Evolutionary conservation across 768 basidiomycete genomes (phyloP).

Genomic region (Mycena venus): DNA sequence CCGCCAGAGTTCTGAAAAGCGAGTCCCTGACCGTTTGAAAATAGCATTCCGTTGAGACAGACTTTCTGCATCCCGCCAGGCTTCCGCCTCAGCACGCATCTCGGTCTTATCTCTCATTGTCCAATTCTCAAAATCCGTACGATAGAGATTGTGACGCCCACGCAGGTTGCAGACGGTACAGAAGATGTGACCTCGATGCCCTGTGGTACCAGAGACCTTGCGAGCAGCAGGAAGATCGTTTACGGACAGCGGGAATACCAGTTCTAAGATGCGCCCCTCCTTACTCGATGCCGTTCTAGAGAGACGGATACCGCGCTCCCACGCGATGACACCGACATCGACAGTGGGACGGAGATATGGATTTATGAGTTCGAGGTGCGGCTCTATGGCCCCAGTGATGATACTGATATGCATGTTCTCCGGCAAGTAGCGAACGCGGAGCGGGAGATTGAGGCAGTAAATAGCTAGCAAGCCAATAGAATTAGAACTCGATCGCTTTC

Average conservation of each 20-base stretch:
- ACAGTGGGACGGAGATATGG: constrained; percentile 2
- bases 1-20: constrained; percentile 38
- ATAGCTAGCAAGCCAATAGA: constrained; percentile 1
- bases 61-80: constrained; percentile 19
- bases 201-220: constrained; percentile 36
- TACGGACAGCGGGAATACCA: background rate
- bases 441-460: background rate
- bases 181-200: constrained; percentile 31
- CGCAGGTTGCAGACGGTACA: constrained; percentile 39
- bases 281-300: background rate
- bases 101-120: background rate
- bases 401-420: background rate
- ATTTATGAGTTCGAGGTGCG: background rate
- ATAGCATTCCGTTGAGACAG: constrained; percentile 1
- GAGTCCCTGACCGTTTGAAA: constrained; percentile 22
- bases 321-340: background rate
- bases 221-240: constrained; percentile 43
- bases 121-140: constrained; percentile 21
- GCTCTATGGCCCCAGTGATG: background rate
- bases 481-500: background rate
- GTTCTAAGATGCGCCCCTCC: background rate
- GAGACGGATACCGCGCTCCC: background rate
- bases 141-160: constrained; percentile 7
- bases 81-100: constrained; percentile 21
- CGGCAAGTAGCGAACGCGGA: background rate